Evolutionary conservation across 176 grass and related monocot species (phyloP), one percentile per base, ranked within the genome.

Genomic region (Rhynchospora breviuscula): DNA sequence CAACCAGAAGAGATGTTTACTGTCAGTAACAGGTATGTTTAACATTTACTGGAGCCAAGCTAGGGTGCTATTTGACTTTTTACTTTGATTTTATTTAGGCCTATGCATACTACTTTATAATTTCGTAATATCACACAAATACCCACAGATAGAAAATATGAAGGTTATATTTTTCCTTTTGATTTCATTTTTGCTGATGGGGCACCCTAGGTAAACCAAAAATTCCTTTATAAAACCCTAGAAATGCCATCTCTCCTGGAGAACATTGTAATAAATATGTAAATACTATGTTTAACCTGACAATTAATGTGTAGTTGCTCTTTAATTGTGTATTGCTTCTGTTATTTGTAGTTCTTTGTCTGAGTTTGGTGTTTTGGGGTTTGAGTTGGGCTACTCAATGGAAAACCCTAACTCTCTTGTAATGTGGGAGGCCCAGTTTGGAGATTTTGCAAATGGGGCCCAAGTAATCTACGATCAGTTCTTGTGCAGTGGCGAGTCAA

Each of bases 401-500:
- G 95, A 98, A 88, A 98, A 98, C 79, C 95, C 95, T 49, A 98
- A 98, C 84, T 93, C 95, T 72, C 83, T 94, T 70, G 89, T 98
- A 17, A 81, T 98, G 54, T 98, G 95, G 95, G 95, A 98, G 89
- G 95, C 92, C 80, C 95, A 98, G 63, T 98, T 98, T 80, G 95
- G 95, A 44, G 95, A 98, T 79, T 98, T 98, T 51, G 11, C 95
- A 79, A 98, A 98, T 86, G 95, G 95, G 63, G 95, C 92, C 11
- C 95, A 98, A 88, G 95, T 98, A 80, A 93, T 98, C 75, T 98
- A 94, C 0, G 95, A 98, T 76, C 95, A 98, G 62, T 98, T 98
- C 88, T 63, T 98, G 79, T 94, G 95, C 78, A 98, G 95, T 6
- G 95, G 95, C 8, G 95, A 98, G 87, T 86, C 95, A 54, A 98